Percentiles rank a stretch among this genome's conserved stretches.
Conservation (phyloP, 768 basidiomycete species). For the Hypholoma fasciculare region DNA sequence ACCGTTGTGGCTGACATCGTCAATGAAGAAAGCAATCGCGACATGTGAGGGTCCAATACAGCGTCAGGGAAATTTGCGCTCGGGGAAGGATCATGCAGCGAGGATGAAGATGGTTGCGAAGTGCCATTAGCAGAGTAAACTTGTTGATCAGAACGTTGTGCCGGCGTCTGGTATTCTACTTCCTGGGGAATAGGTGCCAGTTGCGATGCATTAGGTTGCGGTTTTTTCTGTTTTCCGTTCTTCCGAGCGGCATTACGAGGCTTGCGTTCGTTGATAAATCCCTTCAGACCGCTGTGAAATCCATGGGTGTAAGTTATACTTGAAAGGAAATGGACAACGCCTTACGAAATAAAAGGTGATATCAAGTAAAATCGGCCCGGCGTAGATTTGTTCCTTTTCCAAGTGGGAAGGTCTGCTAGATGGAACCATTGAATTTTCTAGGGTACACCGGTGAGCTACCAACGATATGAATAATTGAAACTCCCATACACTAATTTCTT, state of each 20-base stretch:
- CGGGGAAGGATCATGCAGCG: slow-evolving; percentile 42
- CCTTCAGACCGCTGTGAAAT: slow-evolving; percentile 55
- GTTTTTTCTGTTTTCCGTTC: slow-evolving; percentile 18
- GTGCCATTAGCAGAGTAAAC: slow-evolving; percentile 61
- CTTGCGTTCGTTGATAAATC: slow-evolving; percentile 66
- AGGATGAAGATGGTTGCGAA: slow-evolving; percentile 65
- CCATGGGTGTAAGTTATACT: slow-evolving; percentile 5
- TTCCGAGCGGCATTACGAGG: slow-evolving; percentile 44
- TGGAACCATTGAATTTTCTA: slow-evolving; percentile 98
- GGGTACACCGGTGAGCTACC: slow-evolving; percentile 9
- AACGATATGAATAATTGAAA: slow-evolving; percentile 9
- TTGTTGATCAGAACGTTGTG: slow-evolving; percentile 67
- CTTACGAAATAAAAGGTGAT: slow-evolving; percentile 87
- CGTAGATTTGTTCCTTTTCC: slow-evolving; percentile 72
- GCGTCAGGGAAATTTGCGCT: slow-evolving; percentile 31
- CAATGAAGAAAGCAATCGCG: slow-evolving; percentile 62
- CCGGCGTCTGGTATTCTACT: slow-evolving; percentile 31
- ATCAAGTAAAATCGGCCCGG: slow-evolving; percentile 90
- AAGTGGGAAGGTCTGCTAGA: slow-evolving; percentile 87
- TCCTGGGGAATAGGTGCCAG: slow-evolving; percentile 3
- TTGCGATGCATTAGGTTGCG: slow-evolving; percentile 7
- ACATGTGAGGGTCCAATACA: slow-evolving; percentile 67
- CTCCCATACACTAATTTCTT: slow-evolving; percentile 90
- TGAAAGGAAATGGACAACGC: slow-evolving; percentile 3
- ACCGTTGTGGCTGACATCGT: slow-evolving; percentile 50